phyloP scores from a whole-genome alignment of 2,329 filamentous ascomycete genomes.

The Fusarium solani-melongenae region DNA sequence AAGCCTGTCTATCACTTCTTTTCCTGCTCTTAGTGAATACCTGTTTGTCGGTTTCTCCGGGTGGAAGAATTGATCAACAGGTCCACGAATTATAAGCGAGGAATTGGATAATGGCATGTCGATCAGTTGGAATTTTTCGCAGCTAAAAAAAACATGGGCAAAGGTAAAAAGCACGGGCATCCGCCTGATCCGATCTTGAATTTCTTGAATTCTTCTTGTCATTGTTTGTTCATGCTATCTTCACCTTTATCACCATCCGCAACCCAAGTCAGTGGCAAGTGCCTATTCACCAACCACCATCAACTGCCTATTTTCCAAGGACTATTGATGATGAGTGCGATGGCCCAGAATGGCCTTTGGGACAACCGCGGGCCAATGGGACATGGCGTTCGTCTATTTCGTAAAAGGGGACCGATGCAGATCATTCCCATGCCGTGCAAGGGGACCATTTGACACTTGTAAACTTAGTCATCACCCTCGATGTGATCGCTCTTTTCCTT shows the following conservation, averaged over 20 bases:
- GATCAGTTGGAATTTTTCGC: not conserved
- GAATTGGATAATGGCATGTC: not conserved
- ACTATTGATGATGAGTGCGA: not conserved
- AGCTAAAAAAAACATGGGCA: not conserved
- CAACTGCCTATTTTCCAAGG: not conserved
- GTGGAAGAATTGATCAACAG: not conserved
- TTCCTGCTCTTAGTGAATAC: not conserved
- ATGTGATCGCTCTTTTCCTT: constrained; percentile 28
- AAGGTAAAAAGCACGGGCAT: not conserved
- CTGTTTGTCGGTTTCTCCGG: not conserved
- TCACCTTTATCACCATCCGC: not conserved
- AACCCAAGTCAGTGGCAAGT: not conserved
- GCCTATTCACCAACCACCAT: not conserved
- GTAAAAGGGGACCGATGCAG: not conserved
- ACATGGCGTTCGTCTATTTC: not conserved
- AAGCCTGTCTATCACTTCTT: not conserved
- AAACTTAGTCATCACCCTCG: not conserved
- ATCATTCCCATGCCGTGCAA: not conserved
- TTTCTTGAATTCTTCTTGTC: not conserved
- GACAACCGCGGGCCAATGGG: not conserved
- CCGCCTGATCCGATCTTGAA: not conserved
- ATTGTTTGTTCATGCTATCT: not conserved
- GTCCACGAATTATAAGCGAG: constrained; percentile 2
- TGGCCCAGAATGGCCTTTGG: not conserved
- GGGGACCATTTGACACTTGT: not conserved